Evolutionary conservation across 2,329 filamentous ascomycete genomes (phyloP), one percentile per base, ranked within the genome.

Genomic region (Fusarium multiceps): DNA sequence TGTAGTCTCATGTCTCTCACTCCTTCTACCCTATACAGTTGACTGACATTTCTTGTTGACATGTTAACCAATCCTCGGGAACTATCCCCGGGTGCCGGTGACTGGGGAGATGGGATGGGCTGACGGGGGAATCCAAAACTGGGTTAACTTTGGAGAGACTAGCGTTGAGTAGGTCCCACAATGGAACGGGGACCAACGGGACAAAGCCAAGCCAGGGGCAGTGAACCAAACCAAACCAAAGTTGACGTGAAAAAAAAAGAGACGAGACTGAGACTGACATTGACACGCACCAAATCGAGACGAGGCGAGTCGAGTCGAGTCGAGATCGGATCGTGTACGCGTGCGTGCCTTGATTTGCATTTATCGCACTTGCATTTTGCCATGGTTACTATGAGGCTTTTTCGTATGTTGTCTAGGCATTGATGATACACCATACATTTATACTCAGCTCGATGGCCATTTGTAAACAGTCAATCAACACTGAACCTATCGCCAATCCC

Each of bases 401-500:
- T 42, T 41, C 2, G 21, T 7, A 25, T n/a, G 18, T 4, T 18
- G 14, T 11, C 18, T 4, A 7, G 45, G 32, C 27, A 21, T 20
- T 11, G 18, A 30, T 18, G 27, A 13, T 57, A 10, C 23, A 43
- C 16, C 49, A 16, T 40, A 49, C 18, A 37, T 14, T 16, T 37
- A n/a, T 6, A n/a, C 18, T 37, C 9, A 37, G n/a, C 23, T 28
- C 7, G 12, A 37, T 11, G 37, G 18, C 25, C 16, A 9, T 45
- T 10, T 13, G 7, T 37, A 48, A 30, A 21, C 56, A 27, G 9
- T 53, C 43, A 37, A 9, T 40, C 34, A 30, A 42, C 6, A 58
- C 43, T 71, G 68, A 71, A 37, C 65, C 68, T 55, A 71, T 71
- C 68, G 25, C 68, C 68, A 71, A 66, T 59, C 63, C 68, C 68